Conservation (phyloP, 116 monocot species). For the Papilionanthe hybrid region DNA sequence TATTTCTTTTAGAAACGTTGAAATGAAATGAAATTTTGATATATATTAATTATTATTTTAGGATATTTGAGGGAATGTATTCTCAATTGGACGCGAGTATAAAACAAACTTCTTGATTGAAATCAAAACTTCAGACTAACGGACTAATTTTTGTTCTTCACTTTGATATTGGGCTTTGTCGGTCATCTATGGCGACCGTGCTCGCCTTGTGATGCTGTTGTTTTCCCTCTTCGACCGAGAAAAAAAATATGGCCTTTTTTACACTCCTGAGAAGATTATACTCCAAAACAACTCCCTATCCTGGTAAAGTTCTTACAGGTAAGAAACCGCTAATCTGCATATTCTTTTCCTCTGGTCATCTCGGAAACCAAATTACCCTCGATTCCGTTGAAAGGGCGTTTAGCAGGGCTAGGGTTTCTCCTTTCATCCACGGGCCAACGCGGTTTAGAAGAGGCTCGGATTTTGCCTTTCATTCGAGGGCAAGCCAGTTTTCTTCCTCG, state of each 20-base stretch:
- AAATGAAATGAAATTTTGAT: no score
- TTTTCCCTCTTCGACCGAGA: neutral
- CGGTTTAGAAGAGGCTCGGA: neutral
- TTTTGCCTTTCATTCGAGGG: neutral
- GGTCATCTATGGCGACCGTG: no score
- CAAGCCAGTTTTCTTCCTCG: slow-evolving; percentile 3
- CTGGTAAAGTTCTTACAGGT: neutral
- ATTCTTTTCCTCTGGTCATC: neutral
- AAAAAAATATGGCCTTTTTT: neutral
- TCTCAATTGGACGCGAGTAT: no score
- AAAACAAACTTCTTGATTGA: no score
- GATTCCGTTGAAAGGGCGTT: neutral
- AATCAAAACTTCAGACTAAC: no score
- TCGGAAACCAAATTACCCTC: neutral
- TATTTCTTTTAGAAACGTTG: no score
- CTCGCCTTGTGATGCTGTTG: no score
- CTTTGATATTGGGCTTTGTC: no score
- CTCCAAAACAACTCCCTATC: neutral
- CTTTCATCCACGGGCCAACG: neutral
- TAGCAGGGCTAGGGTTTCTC: neutral
- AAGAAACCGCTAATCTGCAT: neutral
- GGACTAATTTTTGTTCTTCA: no score
- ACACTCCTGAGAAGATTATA: neutral
- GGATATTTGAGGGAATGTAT: no score
- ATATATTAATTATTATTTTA: no score